Evolutionary conservation across 164 flowering plant genomes (phyloP).

Genomic region (Brasenia schreberi): DNA sequence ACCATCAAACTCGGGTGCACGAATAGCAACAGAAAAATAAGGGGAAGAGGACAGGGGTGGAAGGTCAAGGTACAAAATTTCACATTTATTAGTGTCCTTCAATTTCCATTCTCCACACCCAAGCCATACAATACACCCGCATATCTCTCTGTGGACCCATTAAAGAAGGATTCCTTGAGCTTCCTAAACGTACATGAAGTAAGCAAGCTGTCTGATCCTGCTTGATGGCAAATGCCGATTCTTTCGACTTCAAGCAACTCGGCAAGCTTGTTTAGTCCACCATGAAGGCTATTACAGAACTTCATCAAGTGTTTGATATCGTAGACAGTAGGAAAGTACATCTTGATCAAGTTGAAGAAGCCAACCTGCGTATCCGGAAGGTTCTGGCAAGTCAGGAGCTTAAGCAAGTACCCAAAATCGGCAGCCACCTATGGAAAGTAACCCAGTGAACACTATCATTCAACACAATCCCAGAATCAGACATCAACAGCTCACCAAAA

Average conservation of each 20-base stretch:
- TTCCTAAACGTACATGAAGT: slow-evolving; percentile 48
- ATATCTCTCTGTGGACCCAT: slow-evolving; percentile 38
- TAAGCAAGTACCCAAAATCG: slow-evolving; percentile 34
- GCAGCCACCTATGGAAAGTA: slow-evolving; percentile 26
- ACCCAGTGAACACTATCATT: slow-evolving; percentile 27
- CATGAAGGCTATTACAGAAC: slow-evolving; percentile 45
- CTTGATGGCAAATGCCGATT: slow-evolving; percentile 44
- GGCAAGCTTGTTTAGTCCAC: slow-evolving; percentile 55
- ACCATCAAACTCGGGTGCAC: too few relatives aligned
- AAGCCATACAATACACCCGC: slow-evolving; percentile 46
- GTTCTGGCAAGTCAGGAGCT: slow-evolving; percentile 31
- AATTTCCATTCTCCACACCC: slow-evolving; percentile 38
- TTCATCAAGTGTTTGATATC: slow-evolving; percentile 59
- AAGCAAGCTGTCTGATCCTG: slow-evolving; percentile 60
- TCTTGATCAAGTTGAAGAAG: slow-evolving; percentile 26
- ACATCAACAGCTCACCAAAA: slow-evolving; percentile 23
- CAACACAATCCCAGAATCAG: slow-evolving; percentile 22
- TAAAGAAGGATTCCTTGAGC: slow-evolving; percentile 35
- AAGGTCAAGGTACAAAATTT: too few relatives aligned
- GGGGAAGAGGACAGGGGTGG: too few relatives aligned
- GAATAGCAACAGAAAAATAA: too few relatives aligned
- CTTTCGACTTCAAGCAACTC: slow-evolving; percentile 40
- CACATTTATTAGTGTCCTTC: too few relatives aligned
- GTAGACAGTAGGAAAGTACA: slow-evolving; percentile 38
- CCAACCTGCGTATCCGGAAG: slow-evolving; percentile 30